Evolutionary conservation across 805 yeast species (phyloP).

Genomic region (Kodamaea kakaduensis): DNA sequence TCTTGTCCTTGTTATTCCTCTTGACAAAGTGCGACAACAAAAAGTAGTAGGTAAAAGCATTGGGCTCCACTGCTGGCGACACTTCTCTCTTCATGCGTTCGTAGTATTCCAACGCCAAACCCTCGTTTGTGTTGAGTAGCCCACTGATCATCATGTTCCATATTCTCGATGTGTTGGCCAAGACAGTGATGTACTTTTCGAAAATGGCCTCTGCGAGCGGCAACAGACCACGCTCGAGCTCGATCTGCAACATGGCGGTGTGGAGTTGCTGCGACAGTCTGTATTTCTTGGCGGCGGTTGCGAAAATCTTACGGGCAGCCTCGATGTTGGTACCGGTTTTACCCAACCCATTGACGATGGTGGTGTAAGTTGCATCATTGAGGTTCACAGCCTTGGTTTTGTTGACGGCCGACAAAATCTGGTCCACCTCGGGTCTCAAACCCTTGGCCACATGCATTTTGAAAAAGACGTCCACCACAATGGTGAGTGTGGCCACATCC

Average conservation of each 20-base stretch:
- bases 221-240: constrained; percentile 38
- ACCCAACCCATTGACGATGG: constrained; percentile 52
- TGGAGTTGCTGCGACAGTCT: constrained; percentile 34
- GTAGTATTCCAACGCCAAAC: constrained; percentile 41
- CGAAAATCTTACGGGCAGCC: constrained; percentile 50
- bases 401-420: constrained; percentile 40
- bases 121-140: constrained; percentile 28
- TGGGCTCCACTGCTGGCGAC: constrained; percentile 31
- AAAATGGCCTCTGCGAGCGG: constrained; percentile 30
- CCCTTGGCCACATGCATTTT: constrained; percentile 44
- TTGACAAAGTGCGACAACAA: constrained; percentile 38
- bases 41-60: constrained; percentile 47
- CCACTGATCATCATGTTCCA: constrained; percentile 40
- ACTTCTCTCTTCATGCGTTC: constrained; percentile 26
- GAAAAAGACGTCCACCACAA: constrained; percentile 51
- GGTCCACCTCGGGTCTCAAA: constrained; percentile 36
- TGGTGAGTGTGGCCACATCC: constrained; percentile 61
- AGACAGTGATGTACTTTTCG: constrained; percentile 30
- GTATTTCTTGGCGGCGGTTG: constrained; percentile 33
- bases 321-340: constrained; percentile 43
- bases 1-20: constrained; percentile 26
- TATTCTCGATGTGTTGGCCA: constrained; percentile 33
- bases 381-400: constrained; percentile 24
- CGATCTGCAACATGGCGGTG: constrained; percentile 47
- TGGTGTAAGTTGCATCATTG: constrained; percentile 46